These are phyloP conservation scores for Diplotaxis tenuifolia DNA, from an alignment of 345 rosid genomes.

Conservation along the genomic window DNA sequence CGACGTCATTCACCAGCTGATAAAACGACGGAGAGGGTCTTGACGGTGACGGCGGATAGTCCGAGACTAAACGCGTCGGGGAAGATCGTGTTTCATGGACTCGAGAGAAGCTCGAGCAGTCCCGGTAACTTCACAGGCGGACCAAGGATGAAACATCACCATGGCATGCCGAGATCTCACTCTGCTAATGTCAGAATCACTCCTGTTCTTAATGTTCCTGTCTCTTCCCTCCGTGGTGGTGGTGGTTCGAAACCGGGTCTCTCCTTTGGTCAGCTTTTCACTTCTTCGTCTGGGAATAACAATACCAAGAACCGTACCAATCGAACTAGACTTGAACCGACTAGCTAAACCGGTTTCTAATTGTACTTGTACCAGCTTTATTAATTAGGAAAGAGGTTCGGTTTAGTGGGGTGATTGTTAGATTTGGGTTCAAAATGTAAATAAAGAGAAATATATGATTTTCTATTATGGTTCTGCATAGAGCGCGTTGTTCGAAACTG, in stretches of 20 bases:
- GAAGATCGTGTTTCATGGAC: conserved; percentile 81
- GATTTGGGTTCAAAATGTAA: conserved; percentile 24
- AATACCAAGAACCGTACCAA: conserved; percentile 37
- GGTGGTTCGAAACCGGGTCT: conserved; percentile 56
- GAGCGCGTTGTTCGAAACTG: conserved; percentile 27
- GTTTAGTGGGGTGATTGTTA: not conserved
- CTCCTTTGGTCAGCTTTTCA: conserved; percentile 52
- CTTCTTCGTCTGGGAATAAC: conserved; percentile 38
- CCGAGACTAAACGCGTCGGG: conserved; percentile 96
- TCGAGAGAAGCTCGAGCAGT: conserved; percentile 95
- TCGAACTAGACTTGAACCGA: conserved; percentile 38
- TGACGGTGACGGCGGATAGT: conserved; percentile 82
- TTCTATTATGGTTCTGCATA: not conserved
- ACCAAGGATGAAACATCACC: conserved; percentile 58
- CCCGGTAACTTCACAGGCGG: conserved; percentile 97
- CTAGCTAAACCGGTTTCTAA: not conserved
- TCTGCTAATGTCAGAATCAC: conserved; percentile 73
- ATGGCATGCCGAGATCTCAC: conserved; percentile 89
- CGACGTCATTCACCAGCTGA: too few species aligned
- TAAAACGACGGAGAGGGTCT: too few species aligned
- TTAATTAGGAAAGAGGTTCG: not conserved
- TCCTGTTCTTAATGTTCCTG: conserved; percentile 75
- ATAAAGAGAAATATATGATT: conserved; percentile 14
- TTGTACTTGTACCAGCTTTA: conserved; percentile 11
- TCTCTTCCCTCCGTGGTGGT: conserved; percentile 57